Evolutionary conservation across 352 stramenopile species (phyloP).

Genomic region (Halophytophthora batemanensis): DNA sequence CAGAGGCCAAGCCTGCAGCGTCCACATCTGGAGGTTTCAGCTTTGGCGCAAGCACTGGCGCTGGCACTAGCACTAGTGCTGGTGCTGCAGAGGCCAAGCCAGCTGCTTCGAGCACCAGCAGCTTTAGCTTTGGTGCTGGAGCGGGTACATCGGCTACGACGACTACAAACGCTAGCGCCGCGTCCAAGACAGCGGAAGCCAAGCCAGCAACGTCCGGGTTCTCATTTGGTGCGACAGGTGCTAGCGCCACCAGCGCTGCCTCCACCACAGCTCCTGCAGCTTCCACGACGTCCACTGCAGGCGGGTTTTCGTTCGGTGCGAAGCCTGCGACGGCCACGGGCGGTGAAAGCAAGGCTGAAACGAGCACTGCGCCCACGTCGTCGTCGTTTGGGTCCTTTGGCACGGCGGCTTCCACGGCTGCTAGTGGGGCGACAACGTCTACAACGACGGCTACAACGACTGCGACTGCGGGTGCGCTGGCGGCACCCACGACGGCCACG

Average conservation of each 20-base stretch:
- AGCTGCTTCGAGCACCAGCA: slow-evolving; percentile 1
- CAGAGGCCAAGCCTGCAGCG: slow-evolving; percentile 9
- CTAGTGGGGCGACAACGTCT: slow-evolving; percentile 13
- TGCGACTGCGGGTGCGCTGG: slow-evolving; percentile 15
- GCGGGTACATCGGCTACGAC: slow-evolving; percentile 1
- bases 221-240: slow-evolving; percentile 25
- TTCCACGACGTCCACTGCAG: slow-evolving; percentile 16
- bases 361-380: slow-evolving; percentile 7
- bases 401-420: slow-evolving; percentile 14
- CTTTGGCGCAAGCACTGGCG: slow-evolving; percentile 12
- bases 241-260: background rate
- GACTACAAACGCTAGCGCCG: slow-evolving; percentile 7
- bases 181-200: slow-evolving; percentile 3
- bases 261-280: slow-evolving; percentile 11
- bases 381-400: slow-evolving; percentile 27
- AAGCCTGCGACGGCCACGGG: slow-evolving; percentile 14
- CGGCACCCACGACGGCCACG: slow-evolving; percentile 32
- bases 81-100: slow-evolving; percentile 14
- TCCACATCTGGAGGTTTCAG: slow-evolving; percentile 12
- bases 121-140: slow-evolving; percentile 25
- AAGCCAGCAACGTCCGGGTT: slow-evolving; percentile 25
- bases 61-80: background rate
- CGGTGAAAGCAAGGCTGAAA: slow-evolving; percentile 29
- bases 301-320: slow-evolving; percentile 44
- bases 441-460: slow-evolving; percentile 22